These are phyloP conservation scores for Solanum hybrid DNA, from an alignment of 305 asterid species.

Conservation along the genomic window DNA sequence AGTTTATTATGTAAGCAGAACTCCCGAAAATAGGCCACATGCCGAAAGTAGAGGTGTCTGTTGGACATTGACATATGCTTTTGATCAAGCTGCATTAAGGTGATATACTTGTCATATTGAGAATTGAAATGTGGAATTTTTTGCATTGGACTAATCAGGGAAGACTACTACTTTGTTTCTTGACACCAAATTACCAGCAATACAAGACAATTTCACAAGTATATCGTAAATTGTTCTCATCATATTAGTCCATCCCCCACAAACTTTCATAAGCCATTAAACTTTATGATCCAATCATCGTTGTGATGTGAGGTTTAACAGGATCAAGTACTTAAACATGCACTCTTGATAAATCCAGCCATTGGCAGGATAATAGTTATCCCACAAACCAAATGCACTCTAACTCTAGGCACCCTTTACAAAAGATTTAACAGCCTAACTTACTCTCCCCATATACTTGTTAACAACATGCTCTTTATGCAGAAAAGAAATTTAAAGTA, in stretches of 20 bases:
- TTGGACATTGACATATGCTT: background rate
- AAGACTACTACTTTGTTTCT: background rate
- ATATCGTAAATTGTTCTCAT: background rate
- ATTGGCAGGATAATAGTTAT: background rate
- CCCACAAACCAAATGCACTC: background rate
- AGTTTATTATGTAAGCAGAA: background rate
- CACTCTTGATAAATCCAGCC: background rate
- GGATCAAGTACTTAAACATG: background rate
- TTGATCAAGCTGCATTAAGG: background rate
- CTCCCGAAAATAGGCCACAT: background rate
- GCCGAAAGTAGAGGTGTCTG: background rate
- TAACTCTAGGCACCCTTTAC: background rate
- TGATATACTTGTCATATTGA: background rate
- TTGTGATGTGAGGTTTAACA: background rate
- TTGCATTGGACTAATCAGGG: background rate
- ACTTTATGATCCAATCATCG: background rate
- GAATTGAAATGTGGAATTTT: background rate
- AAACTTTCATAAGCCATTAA: background rate
- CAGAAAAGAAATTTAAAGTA: background rate
- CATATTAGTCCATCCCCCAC: background rate
- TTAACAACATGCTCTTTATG: background rate
- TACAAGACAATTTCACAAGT: background rate
- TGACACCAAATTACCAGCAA: background rate
- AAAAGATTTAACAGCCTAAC: background rate
- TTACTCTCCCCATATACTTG: background rate